These are phyloP conservation scores for Mortierella sp. DNA, from an alignment of 371 early-diverging fungal species.

Conservation along the genomic window DNA sequence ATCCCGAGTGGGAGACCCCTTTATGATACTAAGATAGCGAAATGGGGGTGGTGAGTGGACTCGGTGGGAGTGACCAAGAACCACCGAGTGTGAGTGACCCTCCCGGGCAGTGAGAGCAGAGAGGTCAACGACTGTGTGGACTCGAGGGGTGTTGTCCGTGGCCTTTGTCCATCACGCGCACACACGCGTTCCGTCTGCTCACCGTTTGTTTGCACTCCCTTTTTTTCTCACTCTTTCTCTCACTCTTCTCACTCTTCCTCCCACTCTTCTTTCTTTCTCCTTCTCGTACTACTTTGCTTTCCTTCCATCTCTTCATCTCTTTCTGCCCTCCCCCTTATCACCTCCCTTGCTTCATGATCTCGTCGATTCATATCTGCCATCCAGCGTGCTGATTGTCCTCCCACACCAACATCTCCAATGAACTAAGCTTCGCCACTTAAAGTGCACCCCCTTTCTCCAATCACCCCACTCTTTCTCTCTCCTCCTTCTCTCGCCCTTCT, in stretches of 20 bases:
- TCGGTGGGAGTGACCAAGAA: too few relatives aligned
- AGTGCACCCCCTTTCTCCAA: background rate
- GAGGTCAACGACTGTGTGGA: too few relatives aligned
- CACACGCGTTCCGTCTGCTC: background rate
- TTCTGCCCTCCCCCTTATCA: background rate
- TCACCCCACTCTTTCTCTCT: background rate
- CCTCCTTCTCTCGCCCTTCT: background rate
- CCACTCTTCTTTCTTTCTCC: background rate
- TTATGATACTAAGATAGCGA: too few relatives aligned
- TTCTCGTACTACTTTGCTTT: too few relatives aligned
- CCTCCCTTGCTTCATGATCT: too few relatives aligned
- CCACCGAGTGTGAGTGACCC: too few relatives aligned
- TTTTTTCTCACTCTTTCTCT: background rate
- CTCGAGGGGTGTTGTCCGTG: background rate
- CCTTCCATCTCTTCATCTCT: background rate
- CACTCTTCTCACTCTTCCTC: background rate
- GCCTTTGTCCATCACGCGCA: slow-evolving; percentile 4
- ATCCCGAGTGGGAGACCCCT: too few relatives aligned
- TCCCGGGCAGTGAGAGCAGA: too few relatives aligned
- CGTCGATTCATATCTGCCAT: too few relatives aligned
- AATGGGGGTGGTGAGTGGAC: too few relatives aligned
- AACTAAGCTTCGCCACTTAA: background rate
- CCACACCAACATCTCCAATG: too few relatives aligned
- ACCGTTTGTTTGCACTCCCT: background rate
- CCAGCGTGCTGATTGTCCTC: too few relatives aligned